phyloP scores from a whole-genome alignment of 257 asterid species.

The Jasminum sambac region DNA sequence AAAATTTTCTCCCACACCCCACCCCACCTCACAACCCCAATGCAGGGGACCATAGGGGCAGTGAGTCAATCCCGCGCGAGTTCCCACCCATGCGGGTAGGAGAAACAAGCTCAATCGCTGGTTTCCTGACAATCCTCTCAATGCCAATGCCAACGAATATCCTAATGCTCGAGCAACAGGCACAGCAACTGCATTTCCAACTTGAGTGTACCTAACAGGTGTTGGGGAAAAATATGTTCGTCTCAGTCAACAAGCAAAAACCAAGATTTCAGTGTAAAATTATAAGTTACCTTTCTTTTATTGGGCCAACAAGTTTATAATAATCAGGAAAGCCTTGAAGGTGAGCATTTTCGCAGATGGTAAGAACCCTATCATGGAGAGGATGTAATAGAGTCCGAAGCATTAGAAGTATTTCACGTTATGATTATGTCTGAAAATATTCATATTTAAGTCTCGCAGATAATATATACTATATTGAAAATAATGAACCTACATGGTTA shows the following conservation, averaged over 20 bases:
- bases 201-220: conserved; percentile 65
- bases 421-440: neutral
- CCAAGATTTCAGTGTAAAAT: neutral
- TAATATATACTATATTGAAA: neutral
- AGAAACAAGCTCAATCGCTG: too few species aligned
- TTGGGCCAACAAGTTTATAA: conserved; percentile 66
- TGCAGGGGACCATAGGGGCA: too few species aligned
- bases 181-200: conserved; percentile 90
- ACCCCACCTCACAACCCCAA: too few species aligned
- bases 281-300: conserved; percentile 58
- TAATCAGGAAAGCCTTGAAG: conserved; percentile 92
- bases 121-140: conserved; percentile 35
- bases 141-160: conserved; percentile 50
- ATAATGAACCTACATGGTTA: conserved; percentile 50
- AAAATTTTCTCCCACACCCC: too few species aligned
- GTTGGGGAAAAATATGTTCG: neutral
- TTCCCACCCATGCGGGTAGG: too few species aligned
- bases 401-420: neutral
- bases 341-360: conserved; percentile 83
- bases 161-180: conserved; percentile 89
- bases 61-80: too few species aligned
- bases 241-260: neutral
- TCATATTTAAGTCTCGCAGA: neutral
- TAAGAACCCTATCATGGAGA: conserved; percentile 65
- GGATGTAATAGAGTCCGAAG: conserved; percentile 72